phyloP scores from a whole-genome alignment of 176 grass and related monocot species.

The Typha latifolia region DNA sequence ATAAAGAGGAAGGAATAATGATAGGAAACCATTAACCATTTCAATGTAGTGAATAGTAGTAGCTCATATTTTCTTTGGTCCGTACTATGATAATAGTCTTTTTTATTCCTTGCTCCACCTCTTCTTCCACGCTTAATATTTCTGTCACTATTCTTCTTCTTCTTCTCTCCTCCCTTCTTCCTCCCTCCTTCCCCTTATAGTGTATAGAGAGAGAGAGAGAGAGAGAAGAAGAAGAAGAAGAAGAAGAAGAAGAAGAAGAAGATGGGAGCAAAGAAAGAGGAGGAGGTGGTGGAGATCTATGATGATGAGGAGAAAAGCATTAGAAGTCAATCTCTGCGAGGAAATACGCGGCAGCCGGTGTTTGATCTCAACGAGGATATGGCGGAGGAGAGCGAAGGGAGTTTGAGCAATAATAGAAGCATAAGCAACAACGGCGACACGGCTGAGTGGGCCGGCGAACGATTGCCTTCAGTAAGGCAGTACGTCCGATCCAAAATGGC shows the following conservation, averaged over 20 bases:
- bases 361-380: slow-evolving; percentile 68
- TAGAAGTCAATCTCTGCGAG: not conserved
- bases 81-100: slow-evolving; percentile 44
- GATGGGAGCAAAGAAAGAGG: slow-evolving; percentile 28
- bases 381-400: slow-evolving; percentile 30
- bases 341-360: slow-evolving; percentile 4
- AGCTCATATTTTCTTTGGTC: slow-evolving; percentile 38
- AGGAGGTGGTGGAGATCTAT: slow-evolving; percentile 34
- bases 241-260: not conserved
- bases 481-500: slow-evolving; percentile 84
- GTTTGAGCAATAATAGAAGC: slow-evolving; percentile 46
- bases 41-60: slow-evolving; percentile 86
- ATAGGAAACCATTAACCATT: not conserved
- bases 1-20: slow-evolving; percentile 4
- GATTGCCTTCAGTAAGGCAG: slow-evolving; percentile 49
- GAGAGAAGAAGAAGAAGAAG: not conserved
- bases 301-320: slow-evolving; percentile 33
- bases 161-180: slow-evolving; percentile 23
- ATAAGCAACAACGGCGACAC: slow-evolving; percentile 19
- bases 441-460: slow-evolving; percentile 26
- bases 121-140: slow-evolving; percentile 26
- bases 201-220: slow-evolving; percentile 21
- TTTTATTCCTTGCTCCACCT: slow-evolving; percentile 21
- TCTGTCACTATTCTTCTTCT: slow-evolving; percentile 25
- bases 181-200: slow-evolving; percentile 25